Base-by-base conservation (phyloP, 1,139 yeast genomes). In the Eremothecium sinecaudum region DNA sequence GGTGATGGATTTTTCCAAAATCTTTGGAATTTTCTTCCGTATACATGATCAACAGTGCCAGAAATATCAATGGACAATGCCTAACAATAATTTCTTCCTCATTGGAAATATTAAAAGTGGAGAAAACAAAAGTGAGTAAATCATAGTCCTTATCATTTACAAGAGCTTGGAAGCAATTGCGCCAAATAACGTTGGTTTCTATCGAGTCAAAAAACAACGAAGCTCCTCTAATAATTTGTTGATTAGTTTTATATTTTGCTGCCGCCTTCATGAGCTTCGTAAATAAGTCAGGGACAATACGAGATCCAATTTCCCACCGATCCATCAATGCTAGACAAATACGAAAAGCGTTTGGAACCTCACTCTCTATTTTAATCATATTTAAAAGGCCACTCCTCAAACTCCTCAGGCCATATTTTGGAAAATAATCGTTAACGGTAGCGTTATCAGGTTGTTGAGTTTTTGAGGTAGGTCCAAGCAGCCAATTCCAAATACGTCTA, bases 401-500 rank as follows among this genome's bases (percentile, higher is more conserved):
- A 2, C 67, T 53, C 0, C 63, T 55, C 24, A 72, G 56, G 0
- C 86, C 94, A 51, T 68, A 66, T 6, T 51, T 51, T 15, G 63
- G 53, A 52, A 90, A 86, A 51, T 79, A 87, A 51, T 42, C 79
- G 38, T 37, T 34, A 39, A 42, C 19, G 31, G 36, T 29, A 10
- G 38, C 40, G 10, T 32, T 27, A 19, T 37, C 34, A 13, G 28
- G 24, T n/a, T 28, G 34, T 11, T 27, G 34, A n/a, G 24, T 21
- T 5, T 20, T 18, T 5, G 39, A 30, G 3, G 36, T 15, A 8
- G 95, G 92, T 0, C 97, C 97, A 29, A 87, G 59, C 7, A 90
- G 62, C 92, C 95, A 87, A 44, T 71, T 77, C 95, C 97, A 87
- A 18, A 90, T 65, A 46, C 99, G 69, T 56, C 97, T 67, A 53